Evolutionary conservation across 768 basidiomycete species (phyloP).

Genomic region (Wakefieldia striispora): DNA sequence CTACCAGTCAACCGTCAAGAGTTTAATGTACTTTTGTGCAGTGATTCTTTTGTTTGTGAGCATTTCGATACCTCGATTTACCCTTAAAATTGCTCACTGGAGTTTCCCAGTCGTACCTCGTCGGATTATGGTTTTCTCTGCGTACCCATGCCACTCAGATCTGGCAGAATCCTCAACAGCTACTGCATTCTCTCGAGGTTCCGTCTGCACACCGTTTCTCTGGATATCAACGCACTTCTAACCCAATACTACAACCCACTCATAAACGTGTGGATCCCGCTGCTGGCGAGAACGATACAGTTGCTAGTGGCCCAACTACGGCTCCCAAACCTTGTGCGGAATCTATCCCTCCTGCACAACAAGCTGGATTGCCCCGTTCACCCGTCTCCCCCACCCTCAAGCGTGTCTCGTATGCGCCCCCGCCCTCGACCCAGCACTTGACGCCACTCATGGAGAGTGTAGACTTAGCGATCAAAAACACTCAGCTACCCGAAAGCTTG

Average conservation of each 20-base stretch:
- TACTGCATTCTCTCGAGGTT: slow-evolving; percentile 66
- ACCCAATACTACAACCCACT: slow-evolving; percentile 10
- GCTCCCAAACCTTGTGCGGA: slow-evolving; percentile 29
- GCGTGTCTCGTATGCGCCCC: slow-evolving; percentile 56
- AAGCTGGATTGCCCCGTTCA: slow-evolving; percentile 14
- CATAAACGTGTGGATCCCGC: slow-evolving; percentile 47
- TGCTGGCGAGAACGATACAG: slow-evolving; percentile 28
- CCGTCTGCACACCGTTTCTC: slow-evolving; percentile 54
- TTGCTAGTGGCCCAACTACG: slow-evolving; percentile 42
- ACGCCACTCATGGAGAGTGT: slow-evolving; percentile 77
- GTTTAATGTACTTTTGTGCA: slow-evolving; percentile 96
- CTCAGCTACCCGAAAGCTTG: slow-evolving; percentile 56
- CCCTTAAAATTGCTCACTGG: slow-evolving; percentile 4
- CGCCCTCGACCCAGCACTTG: slow-evolving; percentile 36
- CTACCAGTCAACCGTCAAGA: slow-evolving; percentile 93
- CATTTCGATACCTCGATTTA: slow-evolving; percentile 13
- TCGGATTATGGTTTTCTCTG: slow-evolving; percentile 98
- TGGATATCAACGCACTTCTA: slow-evolving; percentile 54
- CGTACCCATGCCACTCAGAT: slow-evolving; percentile 98
- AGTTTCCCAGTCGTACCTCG: slow-evolving; percentile 77
- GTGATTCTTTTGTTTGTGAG: slow-evolving; percentile 84
- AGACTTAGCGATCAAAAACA: slow-evolving; percentile 69
- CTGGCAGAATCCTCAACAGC: slow-evolving; percentile 95
- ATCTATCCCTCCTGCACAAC: slow-evolving; percentile 13
- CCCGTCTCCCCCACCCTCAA: slow-evolving; percentile 45